Base-by-base conservation (phyloP, 352 stramenopile species). In the Globisporangium splendens region DNA sequence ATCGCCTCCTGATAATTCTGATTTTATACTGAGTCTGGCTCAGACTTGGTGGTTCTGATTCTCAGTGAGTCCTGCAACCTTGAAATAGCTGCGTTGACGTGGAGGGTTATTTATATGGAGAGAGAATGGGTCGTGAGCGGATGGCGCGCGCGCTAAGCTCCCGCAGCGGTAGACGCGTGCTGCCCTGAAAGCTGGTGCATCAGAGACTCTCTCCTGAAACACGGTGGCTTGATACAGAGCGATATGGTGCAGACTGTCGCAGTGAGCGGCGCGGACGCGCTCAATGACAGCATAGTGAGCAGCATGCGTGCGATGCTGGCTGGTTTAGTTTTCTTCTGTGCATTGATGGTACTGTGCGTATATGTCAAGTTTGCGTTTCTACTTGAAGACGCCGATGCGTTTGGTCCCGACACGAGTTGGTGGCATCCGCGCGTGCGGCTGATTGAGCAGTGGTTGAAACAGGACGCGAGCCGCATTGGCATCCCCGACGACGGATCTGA, bases 401-500 rank as follows among this genome's bases (percentile, higher is more conserved):
- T 86, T n/a, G 63, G 63, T 35, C 49, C 28, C 5, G 69, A 79
- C 11, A 46, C 66, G 21, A 86, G 79, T 48, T 91, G 82, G 79
- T 93, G 83, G 83, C 77, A 88, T 44, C 65, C 77, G 22, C 70
- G 81, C 54, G 71, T 87, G n/a, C 74, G 75, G 33, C 59, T 89
- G 46, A 63, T 93, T 12, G 78, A 89, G 52, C 78, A 81, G 62
- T 93, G 83, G 83, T 61, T 93, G 47, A 64, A 68, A n/a, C 70
- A 88, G 43, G 78, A 89, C 52, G 70, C 61, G 12, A 86, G 73
- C 35, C 75, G 76, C 31, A 66, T 79, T 3, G 68, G 66, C 20
- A 77, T 93, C 38, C 81, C 81, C 5, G 76, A 88, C 48, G 83
- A 93, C 35, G 83, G 81, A 43, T 73, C 75, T 1, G 79, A 90